Evolutionary conservation across 768 basidiomycete species (phyloP).

Genomic region (Chalciporus chontae): DNA sequence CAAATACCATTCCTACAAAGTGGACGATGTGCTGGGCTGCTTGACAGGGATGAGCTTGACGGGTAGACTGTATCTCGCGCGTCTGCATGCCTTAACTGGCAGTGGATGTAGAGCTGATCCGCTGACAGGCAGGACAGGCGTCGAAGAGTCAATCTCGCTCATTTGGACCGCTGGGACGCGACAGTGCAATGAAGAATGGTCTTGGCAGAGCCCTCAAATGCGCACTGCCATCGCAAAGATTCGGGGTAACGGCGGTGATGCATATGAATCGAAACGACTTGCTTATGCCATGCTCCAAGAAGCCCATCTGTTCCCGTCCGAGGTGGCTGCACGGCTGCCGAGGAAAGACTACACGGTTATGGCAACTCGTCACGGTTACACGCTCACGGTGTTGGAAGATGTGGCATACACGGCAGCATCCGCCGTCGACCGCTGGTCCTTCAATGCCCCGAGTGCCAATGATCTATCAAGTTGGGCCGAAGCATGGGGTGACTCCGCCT

Average conservation of each 20-base stretch:
- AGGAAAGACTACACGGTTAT: too few species aligned
- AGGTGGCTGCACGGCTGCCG: too few species aligned
- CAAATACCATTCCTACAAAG: conserved; percentile 20
- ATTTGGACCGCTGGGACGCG: conserved; percentile 29
- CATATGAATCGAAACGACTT: too few species aligned
- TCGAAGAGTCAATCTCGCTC: conserved; percentile 36
- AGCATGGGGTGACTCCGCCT: not conserved
- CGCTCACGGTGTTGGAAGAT: too few species aligned
- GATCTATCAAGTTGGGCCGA: not conserved
- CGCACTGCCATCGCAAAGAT: too few species aligned
- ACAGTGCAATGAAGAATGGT: too few species aligned
- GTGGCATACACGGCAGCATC: too few species aligned
- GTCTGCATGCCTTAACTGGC: conserved; percentile 41
- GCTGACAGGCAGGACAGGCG: conserved; percentile 38
- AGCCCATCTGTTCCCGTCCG: too few species aligned
- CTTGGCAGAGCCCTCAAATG: too few species aligned
- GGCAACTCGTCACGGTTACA: too few species aligned
- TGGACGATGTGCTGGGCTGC: conserved; percentile 25
- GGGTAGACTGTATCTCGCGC: conserved; percentile 31
- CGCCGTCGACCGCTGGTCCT: not conserved
- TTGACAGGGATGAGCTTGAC: conserved; percentile 20
- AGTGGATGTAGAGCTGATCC: conserved; percentile 37
- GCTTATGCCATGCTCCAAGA: too few species aligned
- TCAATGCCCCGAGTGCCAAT: not conserved
- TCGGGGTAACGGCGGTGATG: too few species aligned